These are phyloP conservation scores for Tulasnella sp. DNA, from an alignment of 768 basidiomycete species.

Conservation along the genomic window DNA sequence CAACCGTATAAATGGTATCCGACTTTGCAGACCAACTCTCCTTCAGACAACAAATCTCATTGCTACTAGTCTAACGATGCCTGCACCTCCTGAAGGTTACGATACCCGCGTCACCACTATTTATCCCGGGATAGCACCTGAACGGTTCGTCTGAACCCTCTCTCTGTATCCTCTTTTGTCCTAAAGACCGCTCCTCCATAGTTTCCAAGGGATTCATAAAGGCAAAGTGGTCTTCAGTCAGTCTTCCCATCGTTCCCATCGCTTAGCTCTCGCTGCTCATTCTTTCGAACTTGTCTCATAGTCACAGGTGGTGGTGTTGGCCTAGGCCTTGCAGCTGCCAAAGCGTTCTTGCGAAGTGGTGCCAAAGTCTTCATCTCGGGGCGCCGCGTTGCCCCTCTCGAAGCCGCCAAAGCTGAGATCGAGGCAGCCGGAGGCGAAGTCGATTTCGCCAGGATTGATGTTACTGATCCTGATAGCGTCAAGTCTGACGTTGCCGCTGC, in stretches of 20 bases:
- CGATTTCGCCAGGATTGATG: constrained; percentile 21
- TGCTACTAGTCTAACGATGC: no score
- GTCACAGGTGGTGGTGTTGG: constrained; percentile 24
- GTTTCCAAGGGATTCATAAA: constrained; percentile 14
- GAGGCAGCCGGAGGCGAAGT: constrained; percentile 19
- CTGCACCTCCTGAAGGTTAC: background rate
- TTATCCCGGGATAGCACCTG: constrained; percentile 25
- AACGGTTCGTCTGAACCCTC: constrained; percentile 17
- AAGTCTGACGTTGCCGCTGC: constrained; percentile 22
- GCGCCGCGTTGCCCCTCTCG: constrained; percentile 19
- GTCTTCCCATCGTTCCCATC: background rate
- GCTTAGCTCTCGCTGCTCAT: background rate
- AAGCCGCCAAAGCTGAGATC: constrained; percentile 21
- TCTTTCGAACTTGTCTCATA: background rate
- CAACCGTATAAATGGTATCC: no score
- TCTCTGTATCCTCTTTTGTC: background rate
- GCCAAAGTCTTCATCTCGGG: constrained; percentile 23
- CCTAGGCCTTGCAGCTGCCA: constrained; percentile 23
- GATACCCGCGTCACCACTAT: constrained; percentile 19
- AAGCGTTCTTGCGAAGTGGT: constrained; percentile 24
- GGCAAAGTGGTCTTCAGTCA: constrained; percentile 24
- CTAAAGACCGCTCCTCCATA: background rate
- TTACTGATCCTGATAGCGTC: constrained; percentile 20
- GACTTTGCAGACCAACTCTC: no score
- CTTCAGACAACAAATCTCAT: no score